Evolutionary conservation across 345 rosid species (phyloP).

Genomic region (Euphorbia pulcherrima): DNA sequence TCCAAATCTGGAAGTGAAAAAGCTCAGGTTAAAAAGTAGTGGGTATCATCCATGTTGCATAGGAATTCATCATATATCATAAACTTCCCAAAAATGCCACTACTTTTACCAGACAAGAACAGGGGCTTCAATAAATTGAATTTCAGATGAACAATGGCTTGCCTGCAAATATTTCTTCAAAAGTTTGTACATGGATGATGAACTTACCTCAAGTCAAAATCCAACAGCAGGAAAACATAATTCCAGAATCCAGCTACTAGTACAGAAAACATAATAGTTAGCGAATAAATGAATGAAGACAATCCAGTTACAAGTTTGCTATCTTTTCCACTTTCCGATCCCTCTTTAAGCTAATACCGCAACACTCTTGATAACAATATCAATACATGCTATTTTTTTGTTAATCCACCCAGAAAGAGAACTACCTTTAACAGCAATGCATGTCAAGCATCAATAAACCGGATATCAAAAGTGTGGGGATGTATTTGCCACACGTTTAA

Average conservation of each 20-base stretch:
- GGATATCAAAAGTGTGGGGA: slow-evolving; percentile 84
- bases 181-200: no score
- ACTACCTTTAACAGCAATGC: slow-evolving; percentile 7
- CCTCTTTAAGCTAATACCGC: not conserved
- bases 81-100: not conserved
- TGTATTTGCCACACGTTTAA: slow-evolving; percentile 96
- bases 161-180: no score
- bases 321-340: not conserved
- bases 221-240: no score
- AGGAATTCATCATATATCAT: not conserved
- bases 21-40: not conserved
- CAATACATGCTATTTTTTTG: not conserved
- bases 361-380: not conserved
- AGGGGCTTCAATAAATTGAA: no score
- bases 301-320: not conserved
- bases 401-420: not conserved
- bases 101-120: no score
- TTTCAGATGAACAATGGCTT: no score
- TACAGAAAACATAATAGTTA: not conserved
- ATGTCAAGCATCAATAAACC: slow-evolving; percentile 65
- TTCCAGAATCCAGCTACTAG: no score
- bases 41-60: not conserved
- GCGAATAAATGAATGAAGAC: not conserved
- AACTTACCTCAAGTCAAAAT: no score
- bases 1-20: no score